Conservation (phyloP, 202 grass and related monocot genomes). For the Carex arenaria region DNA sequence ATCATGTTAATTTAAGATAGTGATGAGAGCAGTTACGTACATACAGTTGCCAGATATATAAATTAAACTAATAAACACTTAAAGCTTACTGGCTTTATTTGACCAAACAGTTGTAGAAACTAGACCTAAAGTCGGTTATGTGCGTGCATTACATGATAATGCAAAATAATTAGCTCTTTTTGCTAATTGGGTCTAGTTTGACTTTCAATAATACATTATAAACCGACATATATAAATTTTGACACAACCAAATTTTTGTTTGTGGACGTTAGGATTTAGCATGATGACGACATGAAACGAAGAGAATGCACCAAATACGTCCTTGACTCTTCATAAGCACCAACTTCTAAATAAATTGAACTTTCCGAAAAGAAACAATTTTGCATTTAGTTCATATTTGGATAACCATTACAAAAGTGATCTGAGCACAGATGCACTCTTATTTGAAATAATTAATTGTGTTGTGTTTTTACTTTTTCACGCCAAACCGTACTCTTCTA, state of each 20-base stretch:
- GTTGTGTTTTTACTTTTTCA: background rate
- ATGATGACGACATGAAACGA: background rate
- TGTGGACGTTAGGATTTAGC: constrained; percentile 9
- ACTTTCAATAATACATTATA: constrained; percentile 8
- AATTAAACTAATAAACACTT: background rate
- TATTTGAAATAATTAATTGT: background rate
- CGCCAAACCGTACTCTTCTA: background rate
- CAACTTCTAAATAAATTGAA: background rate
- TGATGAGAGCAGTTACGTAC: background rate
- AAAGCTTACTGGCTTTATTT: background rate
- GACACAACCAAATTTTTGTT: background rate
- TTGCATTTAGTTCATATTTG: background rate
- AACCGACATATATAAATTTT: background rate
- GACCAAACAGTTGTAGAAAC: background rate
- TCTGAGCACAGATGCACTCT: background rate
- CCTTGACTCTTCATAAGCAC: background rate
- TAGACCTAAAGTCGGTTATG: background rate
- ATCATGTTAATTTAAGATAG: background rate
- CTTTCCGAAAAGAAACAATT: constrained; percentile 16
- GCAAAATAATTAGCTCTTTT: background rate
- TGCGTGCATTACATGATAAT: background rate
- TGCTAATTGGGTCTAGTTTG: background rate
- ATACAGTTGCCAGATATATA: background rate
- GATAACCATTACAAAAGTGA: constrained; percentile 6
- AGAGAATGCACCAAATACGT: background rate